Base-by-base conservation (phyloP, 192 early-diverging fungal genomes). In the Backusella circina region DNA sequence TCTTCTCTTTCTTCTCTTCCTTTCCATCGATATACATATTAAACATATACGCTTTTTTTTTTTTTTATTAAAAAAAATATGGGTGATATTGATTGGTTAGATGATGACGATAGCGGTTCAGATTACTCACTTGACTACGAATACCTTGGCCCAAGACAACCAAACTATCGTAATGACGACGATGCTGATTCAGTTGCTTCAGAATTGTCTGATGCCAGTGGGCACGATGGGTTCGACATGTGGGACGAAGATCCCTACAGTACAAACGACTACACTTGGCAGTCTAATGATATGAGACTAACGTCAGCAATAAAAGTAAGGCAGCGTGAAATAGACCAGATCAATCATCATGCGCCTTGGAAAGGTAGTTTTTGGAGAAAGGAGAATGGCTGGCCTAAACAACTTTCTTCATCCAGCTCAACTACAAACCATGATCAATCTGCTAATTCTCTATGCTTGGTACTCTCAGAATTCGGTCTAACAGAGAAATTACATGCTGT, bases 241-340 rank as follows among this genome's bases (percentile, higher is more conserved):
- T 81, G 79, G 79, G 79, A 81, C 38, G 79, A 81, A 71, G 79
- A 81, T 37, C 75, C 61, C 5, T 77, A 81, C 50, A 73, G 75
- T 35, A 76, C 75, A 37, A 81, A 81, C 21, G 79, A 81, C 44
- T 81, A 65, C 41, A 81, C 79, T 12, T 81, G 79, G 79, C 50
- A 81, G 39, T 77, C 75, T 30, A 81, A 81, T 44, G 79, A 81
- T 39, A 81, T 81, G 75, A 76, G 69, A 6, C 35, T 81, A n/a
- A 74, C 79, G 9, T 30, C 37, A 15, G 70, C 74, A 41, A 73
- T 81, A 9, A 72, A 76, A 41, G 21, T 51, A 37, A 44, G 41
- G 10, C 72, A 78, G 28, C 33, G 21, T 18, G 65, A 35, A 32
- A 44, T 37, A 16, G 4, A 38, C 8, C 26, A 36, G 31, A 12